Evolutionary conservation across 306 rosid genomes (phyloP).

Genomic region (Purshia tridentata): DNA sequence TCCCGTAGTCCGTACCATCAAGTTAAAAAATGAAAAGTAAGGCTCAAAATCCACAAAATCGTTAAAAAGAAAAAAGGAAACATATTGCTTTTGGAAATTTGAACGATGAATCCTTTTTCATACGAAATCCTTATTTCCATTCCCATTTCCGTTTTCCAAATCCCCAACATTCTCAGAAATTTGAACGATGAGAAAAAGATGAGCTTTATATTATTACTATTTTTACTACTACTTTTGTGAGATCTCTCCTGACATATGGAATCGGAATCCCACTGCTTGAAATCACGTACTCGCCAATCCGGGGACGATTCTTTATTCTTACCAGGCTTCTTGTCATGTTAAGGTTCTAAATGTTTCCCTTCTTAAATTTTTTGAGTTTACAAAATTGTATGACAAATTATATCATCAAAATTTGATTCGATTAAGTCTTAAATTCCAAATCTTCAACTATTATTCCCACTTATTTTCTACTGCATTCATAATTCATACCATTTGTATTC

Average conservation of each 20-base stretch:
- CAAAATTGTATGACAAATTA: too few species aligned
- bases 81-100: too few species aligned
- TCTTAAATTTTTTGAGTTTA: too few species aligned
- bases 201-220: neutral
- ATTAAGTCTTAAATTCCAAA: too few species aligned
- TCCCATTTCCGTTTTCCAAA: neutral
- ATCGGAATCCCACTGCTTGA: slow-evolving; percentile 32
- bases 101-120: neutral
- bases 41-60: too few species aligned
- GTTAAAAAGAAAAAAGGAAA: too few species aligned
- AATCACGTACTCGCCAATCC: neutral
- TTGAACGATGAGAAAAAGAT: neutral
- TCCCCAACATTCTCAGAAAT: neutral
- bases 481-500: too few species aligned
- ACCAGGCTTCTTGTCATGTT: neutral
- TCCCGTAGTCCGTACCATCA: too few species aligned
- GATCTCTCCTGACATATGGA: slow-evolving; percentile 30
- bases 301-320: neutral
- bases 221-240: neutral
- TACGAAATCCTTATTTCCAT: neutral
- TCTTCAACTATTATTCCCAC: too few species aligned
- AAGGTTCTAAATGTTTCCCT: neutral
- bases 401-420: too few species aligned
- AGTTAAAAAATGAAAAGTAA: too few species aligned
- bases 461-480: too few species aligned